Evolutionary conservation across 1,139 yeast genomes (phyloP), one percentile per base, ranked within the genome.

Genomic region (Candida sp.): DNA sequence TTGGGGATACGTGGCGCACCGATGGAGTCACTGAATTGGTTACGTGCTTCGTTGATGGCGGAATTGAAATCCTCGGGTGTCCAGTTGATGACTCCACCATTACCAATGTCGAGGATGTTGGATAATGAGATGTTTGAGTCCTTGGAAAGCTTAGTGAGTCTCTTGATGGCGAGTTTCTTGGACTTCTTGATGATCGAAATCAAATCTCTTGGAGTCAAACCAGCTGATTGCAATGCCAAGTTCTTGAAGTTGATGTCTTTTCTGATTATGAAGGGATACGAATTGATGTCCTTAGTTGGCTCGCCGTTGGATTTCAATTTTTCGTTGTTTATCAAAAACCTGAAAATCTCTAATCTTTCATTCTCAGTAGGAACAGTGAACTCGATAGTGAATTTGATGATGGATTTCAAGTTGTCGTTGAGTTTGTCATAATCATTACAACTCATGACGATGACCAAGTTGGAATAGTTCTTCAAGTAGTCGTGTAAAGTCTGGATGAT

Each of bases 1-100:
- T 89, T 86, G 1, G 99, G 99, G 57, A 94, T 94, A 58, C 93
- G 80, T 12, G 99, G 99, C 0, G 98, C 98, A 9, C 99, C 99
- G 54, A 94, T 93, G 0, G 98, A 88, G 59, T 91, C 97, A 63
- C 96, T 88, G 67, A 88, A 92, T 65, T 90, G 93, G 62, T 85
- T 86, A 61, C 98, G 78, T 0, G 98, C 98, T 51, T 83, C 88
- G 51, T 86, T 83, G 48, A 92, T 90, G 0, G 98, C 90, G 23
- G 69, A 70, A 48, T 81, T 88, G 62, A 93, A 83, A 64, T 90
- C 96, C 9, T 72, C 79, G 0, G 90, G 87, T 0, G 74, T 77
- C 48, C 90, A 67, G 38, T 76, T 77, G 3, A 90, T 66, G 1
- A 68, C 55, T 0, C 92, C 94, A 1, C 88, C 84, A 56, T 74